Base-by-base conservation (phyloP, 345 rosid species). In the Gossypium arboreum region DNA sequence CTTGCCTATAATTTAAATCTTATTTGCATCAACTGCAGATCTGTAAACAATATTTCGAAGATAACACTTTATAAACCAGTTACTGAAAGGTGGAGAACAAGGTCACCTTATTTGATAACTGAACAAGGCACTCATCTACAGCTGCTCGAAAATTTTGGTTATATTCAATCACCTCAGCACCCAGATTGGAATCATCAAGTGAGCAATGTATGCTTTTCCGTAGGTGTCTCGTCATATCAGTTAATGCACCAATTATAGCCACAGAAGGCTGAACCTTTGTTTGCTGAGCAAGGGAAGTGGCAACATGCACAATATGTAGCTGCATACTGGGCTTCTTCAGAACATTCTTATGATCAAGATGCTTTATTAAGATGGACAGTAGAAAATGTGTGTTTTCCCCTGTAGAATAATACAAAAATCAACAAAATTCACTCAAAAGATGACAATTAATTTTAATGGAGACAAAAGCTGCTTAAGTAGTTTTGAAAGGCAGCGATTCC, bases 181-280 rank as follows among this genome's bases (percentile, higher is more conserved):
- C 95, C 10, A 91, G 81, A 79, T 79, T 83, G 5, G 91, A 83
- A 73, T 91, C 93, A 83, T 88, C 93, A 76, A 88, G 79, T 41
- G 88, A 88, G 73, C 85, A 83, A 71, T 91, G 95, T 24, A 91
- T 87, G 80, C 91, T 89, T 84, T 91, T 91, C 57, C 92, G 76
- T 50, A 91, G 78, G 79, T 91, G 96, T 73, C 93, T 87, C 76
- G 88, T 91, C 89, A 89, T 86, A 80, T 91, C 93, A 77, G 89
- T 89, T 34, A 89, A 12, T 16, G 93, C 91, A 82, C 93, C 89
- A 74, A 85, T 84, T 24, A 91, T 89, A 70, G 93, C 90, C 4
- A 86, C 81, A 8, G 92, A 87, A 69, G 85, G 77, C 15, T 84
- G 79, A 80, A 82, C 86, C 82, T 79, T 88, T 67, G 90, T 83